Base-by-base conservation (phyloP, 352 stramenopile species). In the Globisporangium takayamanum region DNA sequence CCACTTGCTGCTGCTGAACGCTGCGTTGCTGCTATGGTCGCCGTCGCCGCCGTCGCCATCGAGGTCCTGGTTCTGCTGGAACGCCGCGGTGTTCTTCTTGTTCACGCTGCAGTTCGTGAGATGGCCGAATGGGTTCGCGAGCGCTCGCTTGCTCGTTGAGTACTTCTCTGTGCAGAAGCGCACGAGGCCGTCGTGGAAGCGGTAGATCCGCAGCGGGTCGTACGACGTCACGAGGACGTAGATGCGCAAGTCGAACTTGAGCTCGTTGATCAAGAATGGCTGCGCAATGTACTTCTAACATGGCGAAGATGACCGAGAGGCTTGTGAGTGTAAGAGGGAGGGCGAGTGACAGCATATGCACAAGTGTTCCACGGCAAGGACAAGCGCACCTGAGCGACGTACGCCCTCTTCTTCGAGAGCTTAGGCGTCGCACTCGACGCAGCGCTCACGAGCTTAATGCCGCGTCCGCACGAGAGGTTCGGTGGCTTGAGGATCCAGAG, bases 71-170 rank as follows among this genome's bases (percentile, higher is more conserved):
- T 88, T 90, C 18, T 80, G 74, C 62, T 90, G 69, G 62, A 94
- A 96, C 2, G 63, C 70, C 1, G 69, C 63, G 28, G 66, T 73
- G 64, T 90, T 96, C 51, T 89, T 94, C 66, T 97, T 96, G 69
- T 97, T 97, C 55, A 97, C 84, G 57, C 75, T 90, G 76, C 95
- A 97, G 69, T 97, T 97, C 12, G 90, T 97, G n/a, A 97, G 66
- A 64, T 97, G 88, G 0, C 80, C 80, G 61, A 92, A 97, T 3
- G 73, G 74, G 59, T 91, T 95, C 30, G 88, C 70, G 53, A 96
- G 45, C 7, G 86, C 82, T 5, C 68, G 77, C 33, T 80, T 80
- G 37, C 53, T 72, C 1, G 67, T 86, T 22, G 80, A 89, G 60
- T 90, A 92, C 36, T 88, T 87, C 51, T 88, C 73, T 0, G 87